phyloP scores from a whole-genome alignment of 805 yeast species.

The Sungouiozyma intestinalis region DNA sequence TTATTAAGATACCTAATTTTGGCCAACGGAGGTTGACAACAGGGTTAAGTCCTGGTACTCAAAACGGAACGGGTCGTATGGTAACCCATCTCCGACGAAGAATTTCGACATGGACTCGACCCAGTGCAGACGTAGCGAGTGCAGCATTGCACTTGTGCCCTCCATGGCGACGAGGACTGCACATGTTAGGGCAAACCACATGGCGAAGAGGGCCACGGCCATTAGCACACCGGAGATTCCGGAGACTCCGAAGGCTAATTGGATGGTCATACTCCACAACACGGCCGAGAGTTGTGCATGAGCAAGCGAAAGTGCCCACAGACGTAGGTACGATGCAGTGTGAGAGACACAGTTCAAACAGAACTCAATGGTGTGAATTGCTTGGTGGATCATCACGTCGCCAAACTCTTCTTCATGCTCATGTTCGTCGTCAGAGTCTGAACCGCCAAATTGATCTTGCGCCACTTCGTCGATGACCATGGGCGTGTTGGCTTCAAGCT shows the following conservation, averaged over 20 bases:
- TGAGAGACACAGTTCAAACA: conserved; percentile 73
- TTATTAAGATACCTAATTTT: background rate
- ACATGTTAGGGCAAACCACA: conserved; percentile 67
- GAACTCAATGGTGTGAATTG: conserved; percentile 71
- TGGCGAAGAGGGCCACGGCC: conserved; percentile 53
- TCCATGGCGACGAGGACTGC: conserved; percentile 67
- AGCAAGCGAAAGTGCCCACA: conserved; percentile 73
- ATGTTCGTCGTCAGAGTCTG: conserved; percentile 35
- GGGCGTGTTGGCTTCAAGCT: conserved; percentile 2
- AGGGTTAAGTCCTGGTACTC: conserved; percentile 12
- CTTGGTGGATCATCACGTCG: conserved; percentile 68
- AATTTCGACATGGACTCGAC: conserved; percentile 75
- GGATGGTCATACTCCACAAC: conserved; percentile 66
- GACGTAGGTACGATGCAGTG: conserved; percentile 66
- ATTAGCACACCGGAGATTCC: conserved; percentile 46
- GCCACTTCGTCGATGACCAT: conserved; percentile 34
- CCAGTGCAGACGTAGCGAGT: conserved; percentile 69
- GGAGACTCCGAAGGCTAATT: conserved; percentile 46
- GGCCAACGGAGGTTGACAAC: background rate
- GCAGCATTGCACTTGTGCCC: conserved; percentile 80
- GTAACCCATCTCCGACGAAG: conserved; percentile 66
- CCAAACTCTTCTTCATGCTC: conserved; percentile 42
- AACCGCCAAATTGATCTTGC: conserved; percentile 14
- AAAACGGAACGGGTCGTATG: conserved; percentile 56
- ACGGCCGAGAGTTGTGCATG: conserved; percentile 72